phyloP scores from a whole-genome alignment of 2,329 filamentous ascomycete species.

The Huntiella moniliformis region DNA sequence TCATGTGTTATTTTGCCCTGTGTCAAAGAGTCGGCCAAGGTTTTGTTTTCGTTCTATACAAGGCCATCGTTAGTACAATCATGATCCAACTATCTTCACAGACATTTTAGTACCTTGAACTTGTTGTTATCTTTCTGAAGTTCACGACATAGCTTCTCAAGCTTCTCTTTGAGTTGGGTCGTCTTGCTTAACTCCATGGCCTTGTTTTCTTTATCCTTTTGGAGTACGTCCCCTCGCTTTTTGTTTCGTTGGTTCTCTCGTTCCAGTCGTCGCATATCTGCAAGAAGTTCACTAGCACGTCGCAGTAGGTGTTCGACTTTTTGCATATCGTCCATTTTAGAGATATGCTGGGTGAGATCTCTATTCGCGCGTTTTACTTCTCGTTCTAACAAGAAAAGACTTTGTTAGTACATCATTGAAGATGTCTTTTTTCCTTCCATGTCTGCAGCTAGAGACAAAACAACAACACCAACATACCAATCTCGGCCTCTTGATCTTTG shows the following conservation, averaged over 20 bases:
- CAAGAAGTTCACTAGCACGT: conserved; percentile 75
- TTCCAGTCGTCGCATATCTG: conserved; percentile 90
- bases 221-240: conserved; percentile 79
- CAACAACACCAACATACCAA: conserved; percentile 40
- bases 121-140: conserved; percentile 96
- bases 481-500: conserved; percentile 89
- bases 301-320: conserved; percentile 83
- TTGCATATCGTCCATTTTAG: conserved; percentile 79
- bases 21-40: conserved; percentile 69
- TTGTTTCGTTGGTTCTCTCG: conserved; percentile 91
- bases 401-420: conserved; percentile 1
- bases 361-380: conserved; percentile 89
- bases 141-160: conserved; percentile 90
- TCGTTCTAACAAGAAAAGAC: conserved; percentile 39
- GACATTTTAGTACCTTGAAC: conserved; percentile 52
- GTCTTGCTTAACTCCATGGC: conserved; percentile 81
- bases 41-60: conserved; percentile 72
- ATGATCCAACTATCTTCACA: neutral
- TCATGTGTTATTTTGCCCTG: conserved; percentile 69
- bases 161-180: conserved; percentile 77
- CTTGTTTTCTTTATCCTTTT: conserved; percentile 89
- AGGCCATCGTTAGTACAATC: neutral
- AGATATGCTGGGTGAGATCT: conserved; percentile 72
- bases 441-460: neutral
- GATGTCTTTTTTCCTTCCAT: neutral